Base-by-base conservation (phyloP, 1,284 basidiomycete species). In the Fomitiporia mediterranea region DNA sequence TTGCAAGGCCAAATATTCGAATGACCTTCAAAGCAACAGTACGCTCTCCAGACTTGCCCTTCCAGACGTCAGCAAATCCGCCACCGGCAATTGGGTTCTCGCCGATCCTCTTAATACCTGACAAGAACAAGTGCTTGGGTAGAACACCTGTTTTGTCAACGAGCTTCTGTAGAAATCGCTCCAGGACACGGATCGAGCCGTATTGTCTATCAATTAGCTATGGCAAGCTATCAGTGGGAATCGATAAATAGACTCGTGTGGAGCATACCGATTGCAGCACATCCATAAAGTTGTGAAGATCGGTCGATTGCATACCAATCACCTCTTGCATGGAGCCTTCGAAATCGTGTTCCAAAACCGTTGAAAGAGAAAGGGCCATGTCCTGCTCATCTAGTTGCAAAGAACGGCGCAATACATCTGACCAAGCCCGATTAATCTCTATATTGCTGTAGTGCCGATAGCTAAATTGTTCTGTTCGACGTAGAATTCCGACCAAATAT, bases 1-100 rank as follows among this genome's bases (percentile, higher is more conserved):
- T 52, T 28, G 27, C 39, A 8, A 15, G 21, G 13, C 40, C 39
- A 44, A 51, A 57, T 3, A 57, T 40, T 21, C 52, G 15, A 9
- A 55, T 21, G 15, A 58, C 57, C 39, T 58, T 58, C 35, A 58
- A n/a, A 23, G 57, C 57, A 25, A 58, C 57, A 27, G n/a, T 25
- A 35, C 44, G 19, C 4, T 21, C 44, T 3, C 37, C 21, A 35
- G 39, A 28, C 17, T 19, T 27, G 25, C 57, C 57, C 39, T 44
- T 28, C 27, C 40, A 58, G 15, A 58, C 56, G 34, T 58, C 56
- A 4, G 56, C 51, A 38, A 54, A 58, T 2, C 56, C 56, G 4
- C 52, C 57, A n/a, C 57, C 57, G 7, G 30, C 37, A 34, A 58
- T 37, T 3, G 57, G 47, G 27, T 56, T 34, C 7, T 42, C 32